Conservation (phyloP, 192 early-diverging fungal species). For the Coemansia sp. region DNA sequence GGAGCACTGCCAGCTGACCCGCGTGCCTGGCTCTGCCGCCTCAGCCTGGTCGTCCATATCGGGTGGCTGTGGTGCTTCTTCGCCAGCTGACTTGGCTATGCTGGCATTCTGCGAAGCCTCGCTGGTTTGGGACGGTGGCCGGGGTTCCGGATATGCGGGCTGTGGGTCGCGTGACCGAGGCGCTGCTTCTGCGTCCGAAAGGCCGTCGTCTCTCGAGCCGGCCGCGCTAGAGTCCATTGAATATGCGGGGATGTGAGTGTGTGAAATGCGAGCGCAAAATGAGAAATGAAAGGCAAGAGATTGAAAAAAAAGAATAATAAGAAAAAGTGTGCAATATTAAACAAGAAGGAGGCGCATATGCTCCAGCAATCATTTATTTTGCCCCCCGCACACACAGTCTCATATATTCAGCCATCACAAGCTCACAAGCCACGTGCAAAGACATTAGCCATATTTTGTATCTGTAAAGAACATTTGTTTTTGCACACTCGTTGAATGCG, state of each 20-base stretch:
- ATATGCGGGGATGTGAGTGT: no score
- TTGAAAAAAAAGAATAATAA: neutral
- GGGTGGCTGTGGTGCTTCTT: neutral
- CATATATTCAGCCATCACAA: no score
- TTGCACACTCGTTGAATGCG: no score
- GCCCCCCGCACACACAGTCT: no score
- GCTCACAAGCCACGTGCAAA: no score
- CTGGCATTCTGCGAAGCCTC: neutral
- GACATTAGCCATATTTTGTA: no score
- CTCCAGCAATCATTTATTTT: neutral
- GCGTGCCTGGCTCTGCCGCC: neutral
- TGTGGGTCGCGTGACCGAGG: no score
- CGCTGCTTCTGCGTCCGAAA: no score
- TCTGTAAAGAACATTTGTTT: no score
- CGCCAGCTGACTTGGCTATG: neutral
- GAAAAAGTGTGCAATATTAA: neutral
- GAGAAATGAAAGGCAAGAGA: neutral
- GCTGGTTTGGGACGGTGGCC: no score
- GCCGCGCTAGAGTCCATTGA: neutral
- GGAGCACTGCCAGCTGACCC: conserved; percentile 10
- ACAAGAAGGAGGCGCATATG: no score
- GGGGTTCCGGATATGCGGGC: neutral
- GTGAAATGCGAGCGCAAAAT: neutral
- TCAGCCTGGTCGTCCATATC: neutral
- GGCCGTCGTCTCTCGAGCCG: no score